Evolutionary conservation across 352 stramenopile genomes (phyloP), one percentile per base, ranked within the genome.

Genomic region (Peronospora belbahrii): DNA sequence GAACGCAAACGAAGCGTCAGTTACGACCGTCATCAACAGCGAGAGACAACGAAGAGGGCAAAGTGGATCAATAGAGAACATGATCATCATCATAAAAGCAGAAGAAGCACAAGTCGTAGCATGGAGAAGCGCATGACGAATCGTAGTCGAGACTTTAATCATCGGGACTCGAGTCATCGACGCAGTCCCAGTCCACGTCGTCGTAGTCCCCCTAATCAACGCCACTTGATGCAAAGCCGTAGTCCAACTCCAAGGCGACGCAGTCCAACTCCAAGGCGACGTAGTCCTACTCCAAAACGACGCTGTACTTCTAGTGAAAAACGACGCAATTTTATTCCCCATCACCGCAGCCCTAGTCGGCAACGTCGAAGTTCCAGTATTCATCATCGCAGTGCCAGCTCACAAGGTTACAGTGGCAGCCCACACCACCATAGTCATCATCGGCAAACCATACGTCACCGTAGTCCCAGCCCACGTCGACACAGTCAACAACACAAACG

Each of bases 31-130:
- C 47, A 51, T 11, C 35, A 39, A 14, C 39, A 42, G 2, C 19
- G 17, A 32, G 37, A 36, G 0, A 22, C 6, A 7, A 41, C 31
- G 10, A 40, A 48, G 20, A 46, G 58, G 2, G n/a, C n/a, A n/a
- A 17, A 18, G 15, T 2, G 11, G n/a, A 37, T 37, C 31, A 7
- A 2, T 19, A 38, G 13, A 11, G 2, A 23, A 0, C 47, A 14
- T 9, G 37, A 7, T 6, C 25, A n/a, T n/a, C n/a, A 13, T 5
- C 40, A 47, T 2, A 23, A 36, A 1, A 44, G 37, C 24, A 56
- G 37, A 9, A 47, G 39, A 20, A 58, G 52, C 47, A 57, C 42
- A 39, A 68, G 52, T 49, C 34, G 51, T 11, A 60, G 56, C 31
- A 14, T 55, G 11, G 56, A 56, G 15, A 30, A 3, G 17, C 3